Evolutionary conservation across 164 flowering plant genomes (phyloP), one percentile per base, ranked within the genome.

Genomic region (Vitis rotundifolia): DNA sequence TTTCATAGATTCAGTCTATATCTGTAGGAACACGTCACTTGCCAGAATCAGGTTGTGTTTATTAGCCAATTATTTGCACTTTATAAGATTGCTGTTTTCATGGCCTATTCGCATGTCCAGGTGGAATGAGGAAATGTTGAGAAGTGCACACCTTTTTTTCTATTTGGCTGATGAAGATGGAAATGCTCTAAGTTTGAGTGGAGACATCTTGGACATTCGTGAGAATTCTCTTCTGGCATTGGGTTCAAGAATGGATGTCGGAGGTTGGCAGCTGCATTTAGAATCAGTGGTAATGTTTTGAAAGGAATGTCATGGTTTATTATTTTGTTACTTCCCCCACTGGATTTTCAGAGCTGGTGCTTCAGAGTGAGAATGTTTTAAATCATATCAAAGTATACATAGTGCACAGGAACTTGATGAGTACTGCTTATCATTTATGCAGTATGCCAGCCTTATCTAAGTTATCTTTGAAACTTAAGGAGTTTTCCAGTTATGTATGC

Each of bases 121-220:
- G 57, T 61, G 70, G 72, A 77, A 79, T 73, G 88, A 84, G 12
- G 90, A 87, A 70, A 64, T 73, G 64, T 66, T n/a, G 87, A 71
- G 75, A 60, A 77, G 28, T 71, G 89, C 73, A 18, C 94, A 95
- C 80, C 79, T 93, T 56, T 95, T 93, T 82, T 95, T 95, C 83
- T 95, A 95, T 76, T 67, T 93, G 84, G 97, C 92, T 59, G 98
- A 95, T 85, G 99, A 95, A 80, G 89, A 72, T 71, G 94, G 87
- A 51, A 85, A 82, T 80, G 75, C 80, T 75, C 71, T 91, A 18
- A 82, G 69, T 63, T 69, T 90, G 72, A 81, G 77, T 74, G 66
- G 69, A 71, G 82, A 85, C 53, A 67, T 29, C 22, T 37, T 79
- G 56, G 79, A 77, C 51, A 56, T 71, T 72, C 79, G 63, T 72